phyloP scores from a whole-genome alignment of 2,329 filamentous ascomycete genomes.

The Fusarium phyllophilum region DNA sequence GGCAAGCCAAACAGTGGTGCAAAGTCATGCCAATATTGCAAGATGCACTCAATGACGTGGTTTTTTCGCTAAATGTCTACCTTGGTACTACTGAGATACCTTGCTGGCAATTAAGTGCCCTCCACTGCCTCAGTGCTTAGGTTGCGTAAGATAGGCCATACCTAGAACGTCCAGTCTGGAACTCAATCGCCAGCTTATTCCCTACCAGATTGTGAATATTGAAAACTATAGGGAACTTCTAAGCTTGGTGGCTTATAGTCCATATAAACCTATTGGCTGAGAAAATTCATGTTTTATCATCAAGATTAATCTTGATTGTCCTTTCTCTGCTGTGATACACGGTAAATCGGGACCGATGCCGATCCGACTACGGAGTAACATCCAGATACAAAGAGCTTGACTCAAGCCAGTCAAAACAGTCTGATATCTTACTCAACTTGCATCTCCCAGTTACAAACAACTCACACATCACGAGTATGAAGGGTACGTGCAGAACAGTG shows the following conservation, averaged over 20 bases:
- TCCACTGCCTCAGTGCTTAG: not conserved
- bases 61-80: slow-evolving; percentile 24
- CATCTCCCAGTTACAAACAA: not conserved
- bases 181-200: not conserved
- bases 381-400: slow-evolving; percentile 19
- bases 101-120: slow-evolving; percentile 16
- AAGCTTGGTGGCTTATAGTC: not conserved
- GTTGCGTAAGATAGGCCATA: not conserved
- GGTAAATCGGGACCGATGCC: slow-evolving; percentile 30
- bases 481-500: slow-evolving; percentile 33
- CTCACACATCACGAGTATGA: slow-evolving; percentile 26
- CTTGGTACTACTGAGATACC: not conserved
- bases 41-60: slow-evolving; percentile 28
- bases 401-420: slow-evolving; percentile 1
- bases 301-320: not conserved
- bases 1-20: not conserved
- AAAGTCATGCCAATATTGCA: not conserved
- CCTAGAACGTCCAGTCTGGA: slow-evolving; percentile 1
- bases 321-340: slow-evolving; percentile 3
- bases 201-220: not conserved
- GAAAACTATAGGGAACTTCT: not conserved
- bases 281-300: not conserved
- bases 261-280: not conserved
- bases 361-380: slow-evolving; percentile 28
- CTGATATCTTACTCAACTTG: not conserved